Percentiles rank a stretch among this genome's conserved stretches.
phyloP scores from a whole-genome alignment of 2,329 filamentous ascomycete genomes.

The Xylariaceae sp. region DNA sequence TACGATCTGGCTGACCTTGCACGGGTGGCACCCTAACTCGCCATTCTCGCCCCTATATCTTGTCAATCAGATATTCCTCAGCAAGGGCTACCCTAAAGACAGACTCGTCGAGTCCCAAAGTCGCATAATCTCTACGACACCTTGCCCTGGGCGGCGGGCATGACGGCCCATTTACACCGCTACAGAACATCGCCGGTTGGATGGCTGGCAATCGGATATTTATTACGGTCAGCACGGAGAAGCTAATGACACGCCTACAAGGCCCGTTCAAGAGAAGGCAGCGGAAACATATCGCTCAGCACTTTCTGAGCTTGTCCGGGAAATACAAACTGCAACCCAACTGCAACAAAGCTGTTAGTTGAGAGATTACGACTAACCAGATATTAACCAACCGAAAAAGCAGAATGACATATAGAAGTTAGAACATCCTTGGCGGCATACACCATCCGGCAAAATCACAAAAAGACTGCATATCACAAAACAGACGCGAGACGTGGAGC shows the following conservation, averaged over 20 bases:
- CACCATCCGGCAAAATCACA: too few species aligned
- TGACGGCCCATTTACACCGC: constrained; percentile 42
- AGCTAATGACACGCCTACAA: constrained; percentile 41
- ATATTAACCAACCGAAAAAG: too few species aligned
- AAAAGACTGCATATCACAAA: neutral
- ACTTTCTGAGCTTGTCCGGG: constrained; percentile 30
- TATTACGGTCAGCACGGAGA: constrained; percentile 39
- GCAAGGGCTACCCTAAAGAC: constrained; percentile 37
- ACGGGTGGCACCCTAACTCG: constrained; percentile 48
- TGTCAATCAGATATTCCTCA: constrained; percentile 49
- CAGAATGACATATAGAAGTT: too few species aligned
- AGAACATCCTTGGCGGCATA: too few species aligned
- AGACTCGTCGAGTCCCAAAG: constrained; percentile 42
- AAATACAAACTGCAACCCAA: too few species aligned
- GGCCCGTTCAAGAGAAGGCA: constrained; percentile 36
- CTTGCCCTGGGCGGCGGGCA: constrained; percentile 49
- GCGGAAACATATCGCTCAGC: constrained; percentile 37
- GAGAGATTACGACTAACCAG: too few species aligned
- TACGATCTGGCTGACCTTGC: constrained; percentile 42
- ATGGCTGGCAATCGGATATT: constrained; percentile 34
- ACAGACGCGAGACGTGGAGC: neutral
- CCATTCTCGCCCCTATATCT: constrained; percentile 49
- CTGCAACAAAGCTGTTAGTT: too few species aligned
- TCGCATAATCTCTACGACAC: constrained; percentile 47
- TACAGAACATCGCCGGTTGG: constrained; percentile 36